Percentiles rank a stretch among this genome's conserved stretches.
phyloP scores from a whole-genome alignment of 768 basidiomycete species.

The Russula sp. region DNA sequence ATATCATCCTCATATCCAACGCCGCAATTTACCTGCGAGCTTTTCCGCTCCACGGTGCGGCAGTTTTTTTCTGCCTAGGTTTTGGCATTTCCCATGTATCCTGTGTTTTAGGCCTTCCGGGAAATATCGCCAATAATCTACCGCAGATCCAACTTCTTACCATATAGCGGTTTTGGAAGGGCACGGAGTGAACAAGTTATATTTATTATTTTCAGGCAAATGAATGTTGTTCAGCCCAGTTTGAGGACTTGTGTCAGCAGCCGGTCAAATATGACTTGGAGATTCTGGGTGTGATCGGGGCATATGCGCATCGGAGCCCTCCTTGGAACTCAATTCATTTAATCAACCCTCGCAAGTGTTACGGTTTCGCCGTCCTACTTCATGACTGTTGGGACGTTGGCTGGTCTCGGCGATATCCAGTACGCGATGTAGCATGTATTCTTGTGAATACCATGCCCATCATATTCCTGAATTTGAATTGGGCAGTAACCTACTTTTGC shows the following conservation, averaged over 20 bases:
- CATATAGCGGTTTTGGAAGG: background rate
- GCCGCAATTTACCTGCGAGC: background rate
- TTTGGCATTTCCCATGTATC: constrained; percentile 4
- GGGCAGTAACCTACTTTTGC: too few species aligned
- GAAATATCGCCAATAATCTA: background rate
- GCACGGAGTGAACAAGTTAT: background rate
- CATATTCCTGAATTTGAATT: too few species aligned
- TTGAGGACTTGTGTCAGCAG: too few species aligned
- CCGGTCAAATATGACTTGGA: too few species aligned
- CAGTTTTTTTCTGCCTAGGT: background rate
- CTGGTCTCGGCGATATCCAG: too few species aligned
- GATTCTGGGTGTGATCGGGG: too few species aligned
- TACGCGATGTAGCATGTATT: too few species aligned
- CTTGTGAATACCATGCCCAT: too few species aligned
- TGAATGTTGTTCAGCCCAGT: too few species aligned
- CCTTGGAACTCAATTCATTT: too few species aligned
- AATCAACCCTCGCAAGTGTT: too few species aligned
- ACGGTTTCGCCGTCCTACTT: background rate
- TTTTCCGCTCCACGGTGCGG: constrained; percentile 3
- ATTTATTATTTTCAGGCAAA: background rate
- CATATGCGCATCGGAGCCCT: too few species aligned
- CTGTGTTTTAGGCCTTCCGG: constrained; percentile 3
- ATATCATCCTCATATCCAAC: constrained; percentile 1
- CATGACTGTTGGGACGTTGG: background rate
- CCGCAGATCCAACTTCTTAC: background rate